A percentile compares a stretch with the other conserved stretches of the same genome.
These are phyloP conservation scores for Tylopilus subfusipes DNA, from an alignment of 768 basidiomycete genomes.

Conservation along the genomic window DNA sequence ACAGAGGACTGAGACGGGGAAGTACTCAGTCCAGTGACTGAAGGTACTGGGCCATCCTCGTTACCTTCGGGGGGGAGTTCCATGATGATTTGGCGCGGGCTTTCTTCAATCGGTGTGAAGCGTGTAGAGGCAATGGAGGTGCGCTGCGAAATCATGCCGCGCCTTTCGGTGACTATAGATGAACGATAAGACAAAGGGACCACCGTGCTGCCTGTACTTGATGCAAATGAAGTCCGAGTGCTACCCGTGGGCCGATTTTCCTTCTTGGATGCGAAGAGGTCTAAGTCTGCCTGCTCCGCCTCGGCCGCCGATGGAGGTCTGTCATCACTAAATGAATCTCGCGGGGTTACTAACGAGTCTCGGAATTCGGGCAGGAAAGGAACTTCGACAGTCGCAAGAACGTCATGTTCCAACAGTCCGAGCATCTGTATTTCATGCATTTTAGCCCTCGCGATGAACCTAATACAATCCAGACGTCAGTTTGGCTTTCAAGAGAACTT, in stretches of 20 bases:
- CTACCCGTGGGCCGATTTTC: constrained; percentile 32
- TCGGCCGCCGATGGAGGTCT: constrained; percentile 45
- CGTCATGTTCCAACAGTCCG: constrained; percentile 86
- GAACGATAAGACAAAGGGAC: constrained; percentile 36
- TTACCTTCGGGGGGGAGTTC: constrained; percentile 49
- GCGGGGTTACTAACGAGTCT: constrained; percentile 31
- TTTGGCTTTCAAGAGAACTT: neutral
- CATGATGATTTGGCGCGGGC: constrained; percentile 47
- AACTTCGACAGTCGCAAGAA: constrained; percentile 84
- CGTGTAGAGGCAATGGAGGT: constrained; percentile 44
- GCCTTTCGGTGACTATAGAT: constrained; percentile 36
- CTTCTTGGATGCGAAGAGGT: constrained; percentile 56
- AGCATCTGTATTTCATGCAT: constrained; percentile 98
- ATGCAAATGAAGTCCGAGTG: constrained; percentile 39
- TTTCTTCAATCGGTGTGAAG: constrained; percentile 70
- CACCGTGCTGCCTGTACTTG: constrained; percentile 38
- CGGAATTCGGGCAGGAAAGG: constrained; percentile 61
- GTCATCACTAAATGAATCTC: constrained; percentile 35
- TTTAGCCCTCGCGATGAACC: constrained; percentile 91
- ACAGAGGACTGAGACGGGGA: constrained; percentile 68
- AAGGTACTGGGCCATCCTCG: constrained; percentile 30
- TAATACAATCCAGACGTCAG: constrained; percentile 29
- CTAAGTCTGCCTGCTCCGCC: constrained; percentile 71
- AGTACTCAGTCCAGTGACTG: constrained; percentile 47
- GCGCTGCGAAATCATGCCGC: constrained; percentile 41